Evolutionary conservation across 176 grass and related monocot genomes (phyloP), one percentile per base, ranked within the genome.

Genomic region (Lolium rigidum): DNA sequence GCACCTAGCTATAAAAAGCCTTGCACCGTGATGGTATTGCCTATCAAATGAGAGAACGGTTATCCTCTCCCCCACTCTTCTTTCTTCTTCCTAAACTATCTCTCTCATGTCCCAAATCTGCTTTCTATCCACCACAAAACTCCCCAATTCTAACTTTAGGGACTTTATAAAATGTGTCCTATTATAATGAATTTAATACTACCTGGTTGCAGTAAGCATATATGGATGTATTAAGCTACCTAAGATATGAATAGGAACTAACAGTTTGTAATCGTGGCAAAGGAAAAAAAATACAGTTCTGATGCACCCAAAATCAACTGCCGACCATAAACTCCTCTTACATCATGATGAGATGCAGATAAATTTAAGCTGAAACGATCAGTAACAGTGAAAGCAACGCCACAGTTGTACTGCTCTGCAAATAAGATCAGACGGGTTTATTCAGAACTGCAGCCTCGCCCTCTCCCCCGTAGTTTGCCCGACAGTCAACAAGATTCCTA

Each of bases 161-260:
- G 43, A 79, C 39, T 15, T 47, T 47, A 59, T 3, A 31, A 41
- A 24, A 15, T 72, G 11, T n/a, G 82, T 83, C 79, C 21, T 70
- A 77, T 2, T 48, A 39, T 28, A 77, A 77, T 55, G 4, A 2
- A 31, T 67, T 18, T 18, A n/a, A 80, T 50, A 74, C 3, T 78
- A 74, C 12, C n/a, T 28, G 38, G 35, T 68, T 66, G 48, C 35
- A 77, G 58, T 26, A 54, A 68, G 46, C 10, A 59, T 4, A 83
- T 44, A 6, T 51, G 47, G 21, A 44, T 76, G 46, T 24, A 70
- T n/a, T 72, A 68, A 9, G 37, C 22, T 77, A 56, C 48, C 10
- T 50, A 70, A 43, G 3, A 88, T 74, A 83, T 44, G 14, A 71
- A 9, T 9, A 59, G 4, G 62, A 69, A 85, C 15, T 46, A 91